Base-by-base conservation (phyloP, 495 filamentous ascomycete genomes). In the Pyrenopolyporus hunteri region DNA sequence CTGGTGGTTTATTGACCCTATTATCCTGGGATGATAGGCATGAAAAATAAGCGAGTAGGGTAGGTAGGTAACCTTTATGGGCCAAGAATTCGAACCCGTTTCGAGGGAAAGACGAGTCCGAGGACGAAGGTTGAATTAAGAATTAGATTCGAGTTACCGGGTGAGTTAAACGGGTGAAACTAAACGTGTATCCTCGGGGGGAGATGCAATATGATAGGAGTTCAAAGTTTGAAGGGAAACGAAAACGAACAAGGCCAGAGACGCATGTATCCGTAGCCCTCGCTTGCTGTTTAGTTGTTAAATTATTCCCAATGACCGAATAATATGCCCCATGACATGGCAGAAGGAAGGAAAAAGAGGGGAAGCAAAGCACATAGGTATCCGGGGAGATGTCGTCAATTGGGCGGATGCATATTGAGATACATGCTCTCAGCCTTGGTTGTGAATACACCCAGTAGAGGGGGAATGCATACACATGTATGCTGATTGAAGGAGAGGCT, bases 251-350 rank as follows among this genome's bases (percentile, higher is more conserved):
- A 43, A 44, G 48, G 32, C 26, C 16, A 23, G n/a, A 42, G 26
- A 56, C 50, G 62, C 62, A 65, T 25, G 56, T 60, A 60, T 39
- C 62, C 62, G 62, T 20, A 47, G 16, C 31, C 37, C 52, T 65
- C 56, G 62, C 54, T 40, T 59, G 43, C 19, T 20, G 22, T 44
- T 57, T 40, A 50, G 45, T 56, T 56, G 58, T 60, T n/a, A n/a
- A n/a, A n/a, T n/a, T n/a, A n/a, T n/a, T n/a, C n/a, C n/a, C n/a
- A n/a, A n/a, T n/a, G n/a, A n/a, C n/a, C n/a, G n/a, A n/a, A n/a
- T n/a, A n/a, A n/a, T n/a, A 36, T 39, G 48, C 29, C 33, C 42
- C 52, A 23, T 23, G n/a, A 43, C 44, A 50, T 39, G n/a, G 8
- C 44, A 42, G 52, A 28, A 51, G 62, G 13, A 51, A 13, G 2